Base-by-base conservation (phyloP, 352 stramenopile genomes). In the Phytopythium litorale region DNA sequence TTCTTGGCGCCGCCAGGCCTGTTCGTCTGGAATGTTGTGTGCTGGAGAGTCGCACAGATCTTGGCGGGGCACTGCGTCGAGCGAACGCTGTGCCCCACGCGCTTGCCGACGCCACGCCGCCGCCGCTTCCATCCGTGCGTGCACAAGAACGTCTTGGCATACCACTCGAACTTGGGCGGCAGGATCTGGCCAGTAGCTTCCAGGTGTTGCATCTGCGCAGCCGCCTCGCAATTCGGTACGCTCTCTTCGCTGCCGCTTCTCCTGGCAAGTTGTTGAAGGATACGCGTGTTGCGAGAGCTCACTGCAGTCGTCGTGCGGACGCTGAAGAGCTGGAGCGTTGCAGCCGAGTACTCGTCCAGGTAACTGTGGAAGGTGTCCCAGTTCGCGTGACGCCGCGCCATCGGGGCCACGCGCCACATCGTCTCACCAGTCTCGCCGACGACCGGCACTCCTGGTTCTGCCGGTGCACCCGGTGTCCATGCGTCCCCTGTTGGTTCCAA, bases 141-240 rank as follows among this genome's bases (percentile, higher is more conserved):
- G 53, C 83, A 92, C 25, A 92, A 60, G 43, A 88, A 91, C 3
- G 83, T 92, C 64, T 92, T 92, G 11, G 81, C 89, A 56, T 92
- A 92, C 81, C 81, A 92, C 54, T 89, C 73, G 33, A 76, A 89
- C 16, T 65, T 66, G 15, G 79, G 67, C 4, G 83, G 83, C 13
- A 89, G 71, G 7, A 89, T 59, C 50, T 81, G 73, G 1, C 58
- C 38, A 0, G 46, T 23, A 4, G 52, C 37, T 28, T 50, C 38
- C 23, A 60, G 40, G 7, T 53, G 40, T 23, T 21, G 46, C 19
- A 42, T 23, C 7, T 21, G 46, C 15, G 4, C 28, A 3, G 58
- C 37, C 42, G 19, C 15, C 15, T 33, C 15, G 21, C 12, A 3
- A 9, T 0, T 13, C 13, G 5, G 1, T 4, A 5, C 23, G 25